These are phyloP conservation scores for Agrocybe pediades DNA, from an alignment of 768 basidiomycete genomes.

Conservation along the genomic window DNA sequence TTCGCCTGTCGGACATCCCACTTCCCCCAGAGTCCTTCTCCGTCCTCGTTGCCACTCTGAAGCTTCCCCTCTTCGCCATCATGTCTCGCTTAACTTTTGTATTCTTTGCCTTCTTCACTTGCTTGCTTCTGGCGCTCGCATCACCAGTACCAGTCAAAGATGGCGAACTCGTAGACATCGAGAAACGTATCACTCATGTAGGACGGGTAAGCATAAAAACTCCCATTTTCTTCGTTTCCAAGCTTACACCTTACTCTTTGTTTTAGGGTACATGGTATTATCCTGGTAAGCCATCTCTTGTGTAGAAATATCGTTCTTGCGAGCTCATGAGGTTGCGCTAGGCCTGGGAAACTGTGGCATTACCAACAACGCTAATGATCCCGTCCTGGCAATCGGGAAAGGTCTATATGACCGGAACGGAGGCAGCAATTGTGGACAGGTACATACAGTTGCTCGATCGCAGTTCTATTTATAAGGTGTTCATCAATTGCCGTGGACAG, in stretches of 20 bases:
- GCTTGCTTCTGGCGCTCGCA: constrained; percentile 43
- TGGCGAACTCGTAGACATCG: constrained; percentile 34
- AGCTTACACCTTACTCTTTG: constrained; percentile 12
- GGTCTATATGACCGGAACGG: constrained; percentile 49
- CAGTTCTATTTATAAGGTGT: constrained; percentile 4
- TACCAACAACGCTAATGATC: constrained; percentile 45
- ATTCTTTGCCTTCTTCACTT: constrained; percentile 41
- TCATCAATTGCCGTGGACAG: constrained; percentile 30
- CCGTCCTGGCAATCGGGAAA: constrained; percentile 64
- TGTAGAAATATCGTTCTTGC: constrained; percentile 4
- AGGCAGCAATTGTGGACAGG: constrained; percentile 64
- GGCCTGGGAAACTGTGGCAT: constrained; percentile 67
- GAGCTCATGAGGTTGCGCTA: constrained; percentile 14
- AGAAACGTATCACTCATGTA: constrained; percentile 51
- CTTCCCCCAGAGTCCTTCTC: constrained; percentile 6
- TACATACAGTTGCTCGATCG: constrained; percentile 27
- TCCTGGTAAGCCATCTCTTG: constrained; percentile 35
- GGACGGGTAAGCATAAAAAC: constrained; percentile 52
- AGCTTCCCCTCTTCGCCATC: constrained; percentile 5
- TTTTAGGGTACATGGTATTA: constrained; percentile 70
- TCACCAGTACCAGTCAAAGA: constrained; percentile 44
- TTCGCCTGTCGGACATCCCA: constrained; percentile 9
- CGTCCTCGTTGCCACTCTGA: constrained; percentile 4
- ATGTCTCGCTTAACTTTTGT: constrained; percentile 43
- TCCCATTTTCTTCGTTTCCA: not conserved